Evolutionary conservation across 768 basidiomycete genomes (phyloP).

Genomic region (Galerina marginata): DNA sequence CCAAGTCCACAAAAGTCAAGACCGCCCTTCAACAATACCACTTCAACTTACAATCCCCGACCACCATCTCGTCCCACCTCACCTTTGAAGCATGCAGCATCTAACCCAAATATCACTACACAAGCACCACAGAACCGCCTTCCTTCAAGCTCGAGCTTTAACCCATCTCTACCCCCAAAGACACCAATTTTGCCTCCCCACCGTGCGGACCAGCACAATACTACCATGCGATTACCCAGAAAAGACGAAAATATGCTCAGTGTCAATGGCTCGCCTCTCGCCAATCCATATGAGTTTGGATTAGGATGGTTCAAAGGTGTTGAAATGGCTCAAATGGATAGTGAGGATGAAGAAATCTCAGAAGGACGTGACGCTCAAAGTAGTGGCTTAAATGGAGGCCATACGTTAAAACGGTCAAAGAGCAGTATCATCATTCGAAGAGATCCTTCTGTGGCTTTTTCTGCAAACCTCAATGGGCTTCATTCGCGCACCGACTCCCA

Average conservation of each 20-base stretch:
- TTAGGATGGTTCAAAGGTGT: constrained; percentile 60
- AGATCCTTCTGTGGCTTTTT: constrained; percentile 54
- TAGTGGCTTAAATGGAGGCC: constrained; percentile 27
- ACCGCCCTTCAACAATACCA: constrained; percentile 48
- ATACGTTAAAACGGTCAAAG: constrained; percentile 51
- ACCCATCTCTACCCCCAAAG: constrained; percentile 66
- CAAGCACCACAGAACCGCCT: constrained; percentile 35
- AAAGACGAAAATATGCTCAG: constrained; percentile 82
- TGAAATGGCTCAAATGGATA: constrained; percentile 40
- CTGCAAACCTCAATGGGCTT: constrained; percentile 25
- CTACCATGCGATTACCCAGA: constrained; percentile 65
- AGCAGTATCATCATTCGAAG: constrained; percentile 67
- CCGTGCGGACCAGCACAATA: constrained; percentile 33
- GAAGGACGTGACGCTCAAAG: constrained; percentile 31
- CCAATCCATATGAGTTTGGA: constrained; percentile 77
- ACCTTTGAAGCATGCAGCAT: constrained; percentile 51
- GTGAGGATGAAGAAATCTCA: constrained; percentile 36
- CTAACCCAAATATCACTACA: constrained; percentile 30
- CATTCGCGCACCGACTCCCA: constrained; percentile 61
- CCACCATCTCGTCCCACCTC: constrained; percentile 51
- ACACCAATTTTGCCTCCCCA: constrained; percentile 55
- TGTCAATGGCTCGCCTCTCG: constrained; percentile 81
- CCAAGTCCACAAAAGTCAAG: constrained; percentile 52
- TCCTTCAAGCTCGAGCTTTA: constrained; percentile 74
- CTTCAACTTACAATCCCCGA: constrained; percentile 35